phyloP scores from a whole-genome alignment of 495 filamentous ascomycete species.

The Schizothecium vesticola region DNA sequence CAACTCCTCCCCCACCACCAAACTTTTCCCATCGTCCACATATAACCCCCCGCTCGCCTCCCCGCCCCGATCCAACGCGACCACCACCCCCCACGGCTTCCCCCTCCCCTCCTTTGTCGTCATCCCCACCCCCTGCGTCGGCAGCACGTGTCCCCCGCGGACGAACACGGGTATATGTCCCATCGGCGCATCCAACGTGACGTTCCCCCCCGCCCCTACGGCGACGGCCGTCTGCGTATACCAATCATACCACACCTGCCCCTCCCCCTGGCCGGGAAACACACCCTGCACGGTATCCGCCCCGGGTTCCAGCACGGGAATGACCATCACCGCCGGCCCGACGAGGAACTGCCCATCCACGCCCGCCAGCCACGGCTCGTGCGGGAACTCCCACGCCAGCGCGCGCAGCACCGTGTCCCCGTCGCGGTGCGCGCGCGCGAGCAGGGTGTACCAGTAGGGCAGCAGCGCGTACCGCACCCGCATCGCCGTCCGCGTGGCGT shows the following conservation, averaged over 20 bases:
- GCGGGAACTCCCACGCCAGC: slow-evolving; percentile 76
- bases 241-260: slow-evolving; percentile 74
- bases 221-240: slow-evolving; percentile 55
- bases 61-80: slow-evolving; percentile 53
- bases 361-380: slow-evolving; percentile 62
- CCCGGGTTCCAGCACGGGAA: slow-evolving; percentile 64
- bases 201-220: slow-evolving; percentile 56
- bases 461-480: slow-evolving; percentile 67
- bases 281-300: slow-evolving; percentile 65
- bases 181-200: slow-evolving; percentile 67
- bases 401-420: slow-evolving; percentile 78
- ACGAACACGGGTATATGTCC: slow-evolving; percentile 76
- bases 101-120: slow-evolving; percentile 60
- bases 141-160: slow-evolving; percentile 63
- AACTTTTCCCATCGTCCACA: slow-evolving; percentile 76
- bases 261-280: slow-evolving; percentile 63
- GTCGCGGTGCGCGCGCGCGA: slow-evolving; percentile 61
- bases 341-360: slow-evolving; percentile 75
- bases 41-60: slow-evolving; percentile 64
- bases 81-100: slow-evolving; percentile 66
- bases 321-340: slow-evolving; percentile 63
- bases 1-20: slow-evolving; percentile 48
- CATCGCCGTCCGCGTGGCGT: slow-evolving; percentile 65
- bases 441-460: slow-evolving; percentile 78
- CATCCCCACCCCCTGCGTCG: slow-evolving; percentile 65